Base-by-base conservation (phyloP, 345 rosid species). In the Melastoma malabathricum region DNA sequence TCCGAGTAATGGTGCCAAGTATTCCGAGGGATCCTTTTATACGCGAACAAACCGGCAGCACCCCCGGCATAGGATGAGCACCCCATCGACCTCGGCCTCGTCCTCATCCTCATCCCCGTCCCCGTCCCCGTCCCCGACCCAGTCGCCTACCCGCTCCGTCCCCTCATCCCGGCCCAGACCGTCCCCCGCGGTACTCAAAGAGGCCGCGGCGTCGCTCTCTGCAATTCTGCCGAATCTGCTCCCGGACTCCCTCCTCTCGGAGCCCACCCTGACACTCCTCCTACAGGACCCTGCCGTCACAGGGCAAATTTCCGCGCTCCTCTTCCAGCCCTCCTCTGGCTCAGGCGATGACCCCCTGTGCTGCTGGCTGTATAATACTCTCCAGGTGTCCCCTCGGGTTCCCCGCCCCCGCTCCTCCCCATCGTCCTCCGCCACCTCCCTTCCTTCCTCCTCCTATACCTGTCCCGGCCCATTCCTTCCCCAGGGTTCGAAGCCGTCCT, bases 341-440 rank as follows among this genome's bases (percentile, higher is more conserved):
- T 60, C 94, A 20, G 93, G 96, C 0, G 89, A 84, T 47, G 68
- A 80, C 64, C 78, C 73, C 58, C 87, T 86, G 56, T 90, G 93
- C 54, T 83, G 92, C 6, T 86, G 98, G 98, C 82, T 90, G 43
- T 90, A 84, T 65, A 92, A 90, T 56, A 82, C 96, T 5, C 86
- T 90, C 65, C 92, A 86, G 51, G 41, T 34, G 12, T 7, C 41
- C 41, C 41, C 12, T 70, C 84, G 55, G 5, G 68, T 9, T 68
- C 77, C 19, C 77, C 87, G 0, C 53, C 72, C 2, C 85, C 84
- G 39, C 92, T 80, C 56, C 81, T 86, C 57, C 41, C 41, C 41
- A 78, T 80, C 14, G 85, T 86, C 67, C 77, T 78, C 54, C 86
- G 85, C 13, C 77, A 68, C 78, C 71, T 84, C 43, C 94, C 94